phyloP scores from a whole-genome alignment of 148 eudicot species.

The Chenopodium suecicum region DNA sequence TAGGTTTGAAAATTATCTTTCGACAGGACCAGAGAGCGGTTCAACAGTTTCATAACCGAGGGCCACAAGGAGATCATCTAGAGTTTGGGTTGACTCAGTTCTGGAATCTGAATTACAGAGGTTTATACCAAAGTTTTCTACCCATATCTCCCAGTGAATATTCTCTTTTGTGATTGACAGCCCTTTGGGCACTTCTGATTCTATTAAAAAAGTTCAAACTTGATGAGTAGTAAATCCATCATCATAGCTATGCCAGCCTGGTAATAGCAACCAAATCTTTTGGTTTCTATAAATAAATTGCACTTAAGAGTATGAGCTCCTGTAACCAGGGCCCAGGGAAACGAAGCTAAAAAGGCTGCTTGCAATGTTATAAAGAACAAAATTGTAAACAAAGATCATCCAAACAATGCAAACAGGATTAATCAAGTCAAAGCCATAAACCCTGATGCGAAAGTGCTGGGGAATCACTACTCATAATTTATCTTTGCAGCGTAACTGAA shows the following conservation, averaged over 20 bases:
- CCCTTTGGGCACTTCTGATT: neutral
- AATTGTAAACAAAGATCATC: neutral
- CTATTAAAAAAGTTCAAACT: neutral
- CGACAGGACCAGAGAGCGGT: neutral
- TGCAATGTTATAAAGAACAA: too few relatives aligned
- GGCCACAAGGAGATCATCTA: neutral
- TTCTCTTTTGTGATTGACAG: neutral
- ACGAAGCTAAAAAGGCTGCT: neutral
- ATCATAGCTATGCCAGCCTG: neutral
- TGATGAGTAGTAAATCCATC: neutral
- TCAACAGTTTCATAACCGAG: neutral
- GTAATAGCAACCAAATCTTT: neutral
- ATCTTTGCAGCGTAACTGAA: neutral
- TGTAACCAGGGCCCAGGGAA: neutral
- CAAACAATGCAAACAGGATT: neutral
- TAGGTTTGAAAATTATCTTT: neutral
- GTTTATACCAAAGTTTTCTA: neutral
- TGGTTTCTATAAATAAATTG: neutral
- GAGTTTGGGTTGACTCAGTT: constrained; percentile 1
- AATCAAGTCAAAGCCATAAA: neutral
- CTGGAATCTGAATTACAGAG: neutral
- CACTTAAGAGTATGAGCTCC: neutral
- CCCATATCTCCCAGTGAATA: neutral
- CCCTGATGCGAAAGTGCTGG: neutral
- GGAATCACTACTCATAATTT: neutral